Percentiles rank a stretch among this genome's conserved stretches.
Evolutionary conservation across 768 basidiomycete genomes (phyloP).

Genomic region (Serendipita indica): DNA sequence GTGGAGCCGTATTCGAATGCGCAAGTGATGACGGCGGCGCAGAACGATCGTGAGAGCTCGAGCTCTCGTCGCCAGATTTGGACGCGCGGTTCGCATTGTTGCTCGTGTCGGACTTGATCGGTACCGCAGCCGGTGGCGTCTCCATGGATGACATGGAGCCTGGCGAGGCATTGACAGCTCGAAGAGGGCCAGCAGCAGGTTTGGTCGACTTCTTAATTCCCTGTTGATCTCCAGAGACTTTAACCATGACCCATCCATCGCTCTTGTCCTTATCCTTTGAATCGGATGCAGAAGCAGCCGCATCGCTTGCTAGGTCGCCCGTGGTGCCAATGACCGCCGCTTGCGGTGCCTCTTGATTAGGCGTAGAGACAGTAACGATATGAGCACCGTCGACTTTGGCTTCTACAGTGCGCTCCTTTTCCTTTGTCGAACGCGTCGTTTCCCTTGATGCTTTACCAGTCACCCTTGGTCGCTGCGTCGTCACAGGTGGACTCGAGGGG

Average conservation of each 20-base stretch:
- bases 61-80: constrained; percentile 1
- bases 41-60: neutral
- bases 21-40: neutral
- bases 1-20: neutral
- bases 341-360: neutral
- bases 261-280: neutral
- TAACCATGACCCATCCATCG: constrained; percentile 7
- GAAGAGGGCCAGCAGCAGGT: neutral
- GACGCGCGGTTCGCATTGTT: neutral
- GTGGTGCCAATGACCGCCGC: neutral
- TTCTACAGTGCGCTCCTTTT: constrained; percentile 1
- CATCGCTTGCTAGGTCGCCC: neutral
- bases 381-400: neutral
- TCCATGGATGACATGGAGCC: neutral
- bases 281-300: neutral
- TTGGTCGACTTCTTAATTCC: neutral
- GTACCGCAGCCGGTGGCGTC: no score
- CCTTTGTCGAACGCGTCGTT: neutral
- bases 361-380: neutral
- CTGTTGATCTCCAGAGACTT: neutral
- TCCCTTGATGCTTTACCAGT: neutral
- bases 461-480: neutral
- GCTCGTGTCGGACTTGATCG: no score
- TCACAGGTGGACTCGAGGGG: neutral
- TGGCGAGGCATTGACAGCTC: neutral